Evolutionary conservation across 1,139 yeast species (phyloP), one percentile per base, ranked within the genome.

Genomic region (Saccharomyces hybrid): DNA sequence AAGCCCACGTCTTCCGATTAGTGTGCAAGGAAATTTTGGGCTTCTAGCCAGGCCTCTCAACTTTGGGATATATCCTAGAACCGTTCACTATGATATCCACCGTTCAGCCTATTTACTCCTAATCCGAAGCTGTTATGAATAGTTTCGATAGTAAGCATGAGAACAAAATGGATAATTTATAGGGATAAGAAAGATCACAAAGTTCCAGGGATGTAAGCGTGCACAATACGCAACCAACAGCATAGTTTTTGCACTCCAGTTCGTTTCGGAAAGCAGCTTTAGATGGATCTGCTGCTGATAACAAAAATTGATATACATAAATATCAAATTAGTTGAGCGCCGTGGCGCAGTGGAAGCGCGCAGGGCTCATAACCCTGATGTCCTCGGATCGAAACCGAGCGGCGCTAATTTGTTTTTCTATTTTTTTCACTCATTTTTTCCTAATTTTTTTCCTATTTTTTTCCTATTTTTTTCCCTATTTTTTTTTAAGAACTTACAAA

Each of bases 281-380:
- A 4, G 1, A 31, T 31, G 0, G 1, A 31, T 11, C 34, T 31
- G 9, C 2, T 31, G 34, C 14, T 31, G 6, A 31, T 31, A 31
- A 1, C 0, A 1, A 31, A 31, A 2, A 13, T 31, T 1, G 3
- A 31, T 13, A 4, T 31, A 1, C 3, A 3, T 31, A 31, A 31
- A 31, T 31, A 31, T 32, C 44, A 38, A 38, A 3, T 16, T 38
- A 25, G 48, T 4, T 26, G 11, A 75, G 88, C 88, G 87, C 83
- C 82, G 90, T 87, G 95, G 95, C 96, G 96, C 96, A 88, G 96
- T 83, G 96, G 96, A 86, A 88, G 96, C 96, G 96, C 95, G 95
- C 95, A 86, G 95, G 95, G 95, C 95, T 86, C 95, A 88, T 89
- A 89, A 89, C 97, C 96, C 96, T 88, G 96, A 88, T 86, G 96